Evolutionary conservation across 371 early-diverging fungal genomes (phyloP), one percentile per base, ranked within the genome.

Genomic region (Encephalitozoon intestinalis): DNA sequence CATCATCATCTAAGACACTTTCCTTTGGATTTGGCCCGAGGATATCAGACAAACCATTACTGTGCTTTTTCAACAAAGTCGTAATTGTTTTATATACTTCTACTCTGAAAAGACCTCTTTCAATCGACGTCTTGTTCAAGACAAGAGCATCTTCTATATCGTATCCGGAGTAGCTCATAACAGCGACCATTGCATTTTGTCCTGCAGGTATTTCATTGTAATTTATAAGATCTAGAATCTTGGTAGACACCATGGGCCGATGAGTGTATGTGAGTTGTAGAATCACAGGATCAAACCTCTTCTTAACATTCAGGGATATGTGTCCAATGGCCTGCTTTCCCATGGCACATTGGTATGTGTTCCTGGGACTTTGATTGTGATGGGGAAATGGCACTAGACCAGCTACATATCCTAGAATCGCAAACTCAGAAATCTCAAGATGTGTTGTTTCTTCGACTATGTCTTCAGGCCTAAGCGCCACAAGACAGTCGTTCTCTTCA

Each of bases 141-240:
- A 99, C 92, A 75, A 98, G 83, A 15, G 99, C 96, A 88, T 99
- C 98, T 88, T 99, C 99, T 85, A 96, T 95, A 89, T 99, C 96
- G 87, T 98, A 98, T 50, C 98, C 98, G 64, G 92, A 91, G 82
- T 95, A 97, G 87, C 90, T 90, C 96, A 98, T 95, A 67, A 99
- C 96, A 64, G 96, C 97, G 5, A 99, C 94, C 25, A 91, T 94
- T 15, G 96, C 98, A 82, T 97, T 97, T 85, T 97, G 96, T 37
- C 98, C 99, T 51, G 98, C 96, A 39, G 99, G 98, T 58, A 93
- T 85, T 84, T 94, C 92, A 83, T 95, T 95, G 82, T 92, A 97
- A 54, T 92, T 92, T 82, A 96, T 93, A 78, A 94, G 85, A 83
- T 97, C 95, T 76, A 96, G 96, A 0, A 95, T 93, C 84, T 93